Evolutionary conservation across 2,329 filamentous ascomycete genomes (phyloP).

Genomic region (Fusarium sulawesiense): DNA sequence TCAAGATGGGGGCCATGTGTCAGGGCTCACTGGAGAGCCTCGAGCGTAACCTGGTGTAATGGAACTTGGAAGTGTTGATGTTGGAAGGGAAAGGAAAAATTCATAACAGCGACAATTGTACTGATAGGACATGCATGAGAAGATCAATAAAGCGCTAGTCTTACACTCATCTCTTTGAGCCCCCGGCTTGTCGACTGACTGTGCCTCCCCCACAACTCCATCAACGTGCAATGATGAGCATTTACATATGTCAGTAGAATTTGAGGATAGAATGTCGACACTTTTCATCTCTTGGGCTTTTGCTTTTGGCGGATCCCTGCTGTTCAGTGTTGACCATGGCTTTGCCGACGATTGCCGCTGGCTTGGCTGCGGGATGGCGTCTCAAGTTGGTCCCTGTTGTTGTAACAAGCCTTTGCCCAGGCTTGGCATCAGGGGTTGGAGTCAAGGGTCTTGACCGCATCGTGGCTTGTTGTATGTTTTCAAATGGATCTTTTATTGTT

Average conservation of each 20-base stretch:
- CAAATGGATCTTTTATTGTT: too few relatives aligned
- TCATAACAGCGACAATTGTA: neutral
- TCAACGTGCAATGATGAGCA: too few relatives aligned
- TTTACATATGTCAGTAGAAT: too few relatives aligned
- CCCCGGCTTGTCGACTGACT: too few relatives aligned
- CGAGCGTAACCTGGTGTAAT: too few relatives aligned
- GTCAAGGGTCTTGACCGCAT: neutral
- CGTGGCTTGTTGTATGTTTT: neutral
- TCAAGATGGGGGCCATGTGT: neutral
- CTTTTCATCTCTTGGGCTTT: too few relatives aligned
- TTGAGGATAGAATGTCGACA: too few relatives aligned
- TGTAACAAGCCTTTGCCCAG: neutral
- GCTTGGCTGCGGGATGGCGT: neutral
- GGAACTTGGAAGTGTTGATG: too few relatives aligned
- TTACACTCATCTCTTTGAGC: neutral
- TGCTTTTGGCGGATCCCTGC: neutral
- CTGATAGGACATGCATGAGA: neutral
- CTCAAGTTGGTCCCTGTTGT: neutral
- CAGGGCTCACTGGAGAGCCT: neutral
- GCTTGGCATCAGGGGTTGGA: neutral
- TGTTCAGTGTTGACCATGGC: neutral
- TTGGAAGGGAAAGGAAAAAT: neutral
- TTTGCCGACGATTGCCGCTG: neutral
- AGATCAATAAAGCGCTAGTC: neutral
- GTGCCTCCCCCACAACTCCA: too few relatives aligned